phyloP scores from a whole-genome alignment of 1,139 yeast genomes.

The Lizanozyma gosingica region DNA sequence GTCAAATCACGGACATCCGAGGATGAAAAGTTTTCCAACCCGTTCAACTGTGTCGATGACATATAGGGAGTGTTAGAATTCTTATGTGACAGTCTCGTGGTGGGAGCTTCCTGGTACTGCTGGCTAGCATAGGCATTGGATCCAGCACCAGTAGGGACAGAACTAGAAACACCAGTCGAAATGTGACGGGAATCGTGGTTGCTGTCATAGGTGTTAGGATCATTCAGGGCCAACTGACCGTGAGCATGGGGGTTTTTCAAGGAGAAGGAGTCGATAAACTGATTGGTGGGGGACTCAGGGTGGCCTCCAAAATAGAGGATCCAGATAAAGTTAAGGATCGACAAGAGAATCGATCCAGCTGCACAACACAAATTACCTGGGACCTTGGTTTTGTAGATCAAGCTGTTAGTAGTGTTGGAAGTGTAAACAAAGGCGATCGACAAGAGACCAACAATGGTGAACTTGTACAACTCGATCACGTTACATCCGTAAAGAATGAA shows the following conservation, averaged over 20 bases:
- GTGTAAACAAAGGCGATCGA: slow-evolving; percentile 71
- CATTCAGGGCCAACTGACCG: slow-evolving; percentile 18
- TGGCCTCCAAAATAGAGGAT: slow-evolving; percentile 80
- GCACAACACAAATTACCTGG: slow-evolving; percentile 75
- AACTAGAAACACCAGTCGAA: background rate
- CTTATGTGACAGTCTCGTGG: slow-evolving; percentile 13
- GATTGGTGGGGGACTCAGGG: slow-evolving; percentile 70
- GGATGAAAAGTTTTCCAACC: slow-evolving; percentile 47
- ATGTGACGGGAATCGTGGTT: slow-evolving; percentile 3
- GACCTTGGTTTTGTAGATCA: slow-evolving; percentile 60
- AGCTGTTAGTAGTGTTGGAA: slow-evolving; percentile 71
- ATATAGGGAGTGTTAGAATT: slow-evolving; percentile 28
- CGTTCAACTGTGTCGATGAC: slow-evolving; percentile 48
- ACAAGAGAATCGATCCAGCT: slow-evolving; percentile 80
- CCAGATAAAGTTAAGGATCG: slow-evolving; percentile 78
- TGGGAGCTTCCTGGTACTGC: slow-evolving; percentile 6
- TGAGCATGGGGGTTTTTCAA: slow-evolving; percentile 22
- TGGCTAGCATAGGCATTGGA: background rate
- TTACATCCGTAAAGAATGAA: slow-evolving; percentile 57
- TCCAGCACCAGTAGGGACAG: slow-evolving; percentile 1
- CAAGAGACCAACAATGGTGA: slow-evolving; percentile 48
- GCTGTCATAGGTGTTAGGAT: slow-evolving; percentile 6
- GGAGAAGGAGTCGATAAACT: slow-evolving; percentile 73
- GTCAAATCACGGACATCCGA: slow-evolving; percentile 31
- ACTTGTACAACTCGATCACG: slow-evolving; percentile 62